Evolutionary conservation across 75 land plant genomes (phyloP), one percentile per base, ranked within the genome.

Genomic region (Sequoia sempervirens): DNA sequence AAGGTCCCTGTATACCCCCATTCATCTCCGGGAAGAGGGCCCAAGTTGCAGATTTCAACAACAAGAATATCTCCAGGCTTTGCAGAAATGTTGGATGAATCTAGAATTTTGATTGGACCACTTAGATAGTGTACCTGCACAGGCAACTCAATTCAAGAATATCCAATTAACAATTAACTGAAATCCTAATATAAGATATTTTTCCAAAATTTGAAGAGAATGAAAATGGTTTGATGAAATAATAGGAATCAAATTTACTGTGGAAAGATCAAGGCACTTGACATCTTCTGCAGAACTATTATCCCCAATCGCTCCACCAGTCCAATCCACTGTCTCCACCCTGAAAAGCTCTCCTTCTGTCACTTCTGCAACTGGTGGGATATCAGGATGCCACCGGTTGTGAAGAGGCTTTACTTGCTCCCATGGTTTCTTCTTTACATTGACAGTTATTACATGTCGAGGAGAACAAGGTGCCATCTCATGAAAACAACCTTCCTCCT

Each of bases 21-120:
- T 85, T 95, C 98, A 87, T 96, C 98, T 18, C 98, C 97, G n/a
- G 94, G 95, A 9, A 95, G 90, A 69, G 98, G 95, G 36, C 98
- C 98, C 76, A 95, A 85, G 86, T 96, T 92, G 86, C 92, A 91
- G 40, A 96, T 95, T 86, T 96, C 98, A 66, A 95, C 98, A 52
- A 88, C 92, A 69, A 96, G 93, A 85, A 96, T 81, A 85, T 96
- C 98, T 1, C 98, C 98, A 15, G 97, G 92, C 88, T 83, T 91
- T 52, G 97, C 94, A 36, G 94, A 88, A 3, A 79, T 41, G 2
- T 95, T 94, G 26, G 86, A 86, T 37, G 69, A 17, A 79, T 96
- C 98, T 26, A 88, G 43, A 64, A 96, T 90, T 53, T 93, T 91
- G 32, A 93, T 88, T 5, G 98, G 97, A 32, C 98, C 98, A 81